These are phyloP conservation scores for Aspergillus sp. DNA, from an alignment of 2,329 filamentous ascomycete genomes.

Conservation along the genomic window DNA sequence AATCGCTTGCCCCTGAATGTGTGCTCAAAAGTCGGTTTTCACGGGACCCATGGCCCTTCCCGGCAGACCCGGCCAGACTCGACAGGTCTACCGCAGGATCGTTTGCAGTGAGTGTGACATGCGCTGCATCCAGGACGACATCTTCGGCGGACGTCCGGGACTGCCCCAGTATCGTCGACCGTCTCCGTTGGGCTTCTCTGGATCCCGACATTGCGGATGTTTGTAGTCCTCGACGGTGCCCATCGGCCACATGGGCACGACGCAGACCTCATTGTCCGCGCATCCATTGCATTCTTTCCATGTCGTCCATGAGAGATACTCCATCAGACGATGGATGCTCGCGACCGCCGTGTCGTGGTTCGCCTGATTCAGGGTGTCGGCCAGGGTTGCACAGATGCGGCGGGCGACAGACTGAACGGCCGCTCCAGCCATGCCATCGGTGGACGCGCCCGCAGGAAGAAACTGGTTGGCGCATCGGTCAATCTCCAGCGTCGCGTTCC, in stretches of 20 bases:
- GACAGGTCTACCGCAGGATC: neutral
- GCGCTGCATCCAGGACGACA: neutral
- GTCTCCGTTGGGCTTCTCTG: constrained; percentile 16
- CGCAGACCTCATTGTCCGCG: constrained; percentile 54
- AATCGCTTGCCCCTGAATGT: neutral
- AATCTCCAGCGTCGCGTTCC: constrained; percentile 26
- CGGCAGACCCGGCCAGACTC: no score
- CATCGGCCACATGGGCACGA: constrained; percentile 65
- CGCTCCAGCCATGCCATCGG: constrained; percentile 20
- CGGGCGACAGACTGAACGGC: constrained; percentile 31
- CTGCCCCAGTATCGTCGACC: constrained; percentile 30
- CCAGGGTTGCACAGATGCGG: constrained; percentile 33
- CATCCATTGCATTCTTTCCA: constrained; percentile 61
- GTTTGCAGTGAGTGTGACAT: neutral
- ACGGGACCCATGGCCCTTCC: neutral
- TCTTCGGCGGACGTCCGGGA: neutral
- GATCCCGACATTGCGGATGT: constrained; percentile 45
- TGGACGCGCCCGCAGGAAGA: constrained; percentile 20
- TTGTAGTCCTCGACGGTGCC: constrained; percentile 56
- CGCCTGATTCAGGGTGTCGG: constrained; percentile 20
- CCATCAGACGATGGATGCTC: constrained; percentile 43
- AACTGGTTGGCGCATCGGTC: constrained; percentile 37
- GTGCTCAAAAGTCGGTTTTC: neutral
- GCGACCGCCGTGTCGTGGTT: constrained; percentile 25
- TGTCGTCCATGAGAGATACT: constrained; percentile 57